Evolutionary conservation across 2,329 filamentous ascomycete species (phyloP).

Genomic region (Colletotrichum brevisporum): DNA sequence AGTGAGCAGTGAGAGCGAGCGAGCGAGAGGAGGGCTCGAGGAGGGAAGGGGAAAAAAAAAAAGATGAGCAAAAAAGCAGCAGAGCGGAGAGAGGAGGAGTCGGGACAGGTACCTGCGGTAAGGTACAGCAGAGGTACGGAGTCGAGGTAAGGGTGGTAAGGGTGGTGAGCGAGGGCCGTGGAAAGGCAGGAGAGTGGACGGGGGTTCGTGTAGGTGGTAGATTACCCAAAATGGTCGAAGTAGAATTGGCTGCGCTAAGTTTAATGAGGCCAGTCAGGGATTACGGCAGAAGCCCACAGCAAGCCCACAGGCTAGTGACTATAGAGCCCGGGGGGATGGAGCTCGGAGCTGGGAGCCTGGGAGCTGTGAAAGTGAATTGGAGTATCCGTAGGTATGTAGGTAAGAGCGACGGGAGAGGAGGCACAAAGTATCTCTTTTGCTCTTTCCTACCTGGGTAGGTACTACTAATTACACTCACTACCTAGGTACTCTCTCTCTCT

Average conservation of each 20-base stretch:
- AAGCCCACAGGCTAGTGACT: constrained; percentile 30
- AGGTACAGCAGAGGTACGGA: constrained; percentile 16
- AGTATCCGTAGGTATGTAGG: no score
- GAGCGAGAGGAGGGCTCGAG: constrained; percentile 17
- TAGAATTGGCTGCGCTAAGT: constrained; percentile 58
- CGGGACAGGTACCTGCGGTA: constrained; percentile 16
- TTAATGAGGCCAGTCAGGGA: constrained; percentile 54
- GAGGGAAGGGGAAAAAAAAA: constrained; percentile 21
- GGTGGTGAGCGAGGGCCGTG: constrained; percentile 25
- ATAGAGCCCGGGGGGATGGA: constrained; percentile 43
- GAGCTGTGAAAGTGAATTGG: no score
- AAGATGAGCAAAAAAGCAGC: constrained; percentile 29
- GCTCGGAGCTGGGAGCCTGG: constrained; percentile 3
- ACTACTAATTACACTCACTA: no score
- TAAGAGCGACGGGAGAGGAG: no score
- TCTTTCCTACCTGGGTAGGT: no score
- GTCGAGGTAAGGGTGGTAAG: constrained; percentile 31
- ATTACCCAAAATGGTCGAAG: constrained; percentile 54
- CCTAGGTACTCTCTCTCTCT: no score
- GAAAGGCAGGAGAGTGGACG: constrained; percentile 43
- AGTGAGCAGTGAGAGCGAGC: constrained; percentile 46
- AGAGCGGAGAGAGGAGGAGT: constrained; percentile 35
- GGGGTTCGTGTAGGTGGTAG: constrained; percentile 47
- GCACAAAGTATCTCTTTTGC: no score
- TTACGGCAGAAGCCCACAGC: constrained; percentile 37